Percentiles rank a stretch among this genome's conserved stretches.
Evolutionary conservation across 495 filamentous ascomycete species (phyloP).

Genomic region (Aspergillus cavernicola): DNA sequence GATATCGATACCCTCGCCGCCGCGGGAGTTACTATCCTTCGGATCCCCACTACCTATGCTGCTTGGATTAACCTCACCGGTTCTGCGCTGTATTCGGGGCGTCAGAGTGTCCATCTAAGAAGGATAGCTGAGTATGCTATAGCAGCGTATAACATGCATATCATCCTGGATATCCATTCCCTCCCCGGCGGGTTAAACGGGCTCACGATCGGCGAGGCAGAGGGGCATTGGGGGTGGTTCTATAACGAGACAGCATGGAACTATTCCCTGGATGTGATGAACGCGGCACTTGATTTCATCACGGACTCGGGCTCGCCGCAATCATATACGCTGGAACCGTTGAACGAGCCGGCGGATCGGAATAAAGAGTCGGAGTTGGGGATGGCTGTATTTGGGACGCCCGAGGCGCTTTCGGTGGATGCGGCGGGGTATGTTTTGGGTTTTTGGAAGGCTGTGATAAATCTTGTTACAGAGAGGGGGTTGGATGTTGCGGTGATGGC

Average conservation of each 20-base stretch:
- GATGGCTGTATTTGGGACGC: conserved; percentile 26
- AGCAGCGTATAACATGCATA: conserved; percentile 25
- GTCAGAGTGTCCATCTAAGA: conserved; percentile 22
- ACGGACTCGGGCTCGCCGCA: conserved; percentile 21
- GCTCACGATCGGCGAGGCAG: conserved; percentile 27
- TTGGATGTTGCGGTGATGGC: conserved; percentile 23
- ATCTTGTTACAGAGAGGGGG: conserved; percentile 9
- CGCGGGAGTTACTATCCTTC: conserved; percentile 23
- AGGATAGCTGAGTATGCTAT: conserved; percentile 28
- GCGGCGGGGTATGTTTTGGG: conserved; percentile 28
- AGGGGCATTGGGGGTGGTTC: conserved; percentile 28
- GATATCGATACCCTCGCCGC: conserved; percentile 29
- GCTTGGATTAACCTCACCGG: conserved; percentile 29
- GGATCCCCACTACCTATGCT: conserved; percentile 31
- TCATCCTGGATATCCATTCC: conserved; percentile 31
- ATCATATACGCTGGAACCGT: conserved; percentile 20
- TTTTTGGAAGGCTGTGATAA: conserved; percentile 24
- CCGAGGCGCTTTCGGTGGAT: conserved; percentile 24
- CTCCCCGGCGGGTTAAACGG: conserved; percentile 30
- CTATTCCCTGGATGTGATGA: conserved; percentile 25
- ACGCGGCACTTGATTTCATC: conserved; percentile 23
- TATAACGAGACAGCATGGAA: conserved; percentile 25
- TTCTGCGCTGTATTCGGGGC: conserved; percentile 26
- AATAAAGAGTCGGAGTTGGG: conserved; percentile 15
- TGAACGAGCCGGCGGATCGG: conserved; percentile 26